Evolutionary conservation across 2,329 filamentous ascomycete genomes (phyloP), one percentile per base, ranked within the genome.

Genomic region (Chaetomiaceae sp.): DNA sequence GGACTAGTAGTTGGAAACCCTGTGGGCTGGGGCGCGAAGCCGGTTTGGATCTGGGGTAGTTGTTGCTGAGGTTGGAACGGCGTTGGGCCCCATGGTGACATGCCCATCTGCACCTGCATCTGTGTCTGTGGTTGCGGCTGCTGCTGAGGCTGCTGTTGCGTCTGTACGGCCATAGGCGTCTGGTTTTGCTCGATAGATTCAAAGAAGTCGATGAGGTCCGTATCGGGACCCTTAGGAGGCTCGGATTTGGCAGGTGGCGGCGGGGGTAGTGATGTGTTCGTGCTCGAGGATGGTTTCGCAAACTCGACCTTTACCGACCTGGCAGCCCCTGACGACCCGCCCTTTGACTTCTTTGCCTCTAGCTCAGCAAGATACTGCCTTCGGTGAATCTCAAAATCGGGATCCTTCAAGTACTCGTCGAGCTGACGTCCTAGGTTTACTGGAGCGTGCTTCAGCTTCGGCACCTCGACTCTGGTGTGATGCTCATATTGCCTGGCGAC

Each of bases 401-500:
- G 84, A 63, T 99, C 93, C 56, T 91, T 85, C 40, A 99, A 74
- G 65, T 99, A 97, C 60, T 99, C 93, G 66, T 97, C 90, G 21
- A 99, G 77, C 50, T 95, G 89, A 21, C 85, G 85, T 14, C 89
- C 88, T 46, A 99, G 71, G 64, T 93, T 95, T 1, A 95, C 91
- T 1, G 93, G 95, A 5, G 93, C 93, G 66, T 99, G 93, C 72
- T 96, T 97, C 59, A 99, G 78, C 72, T 96, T 96, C 9, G 93
- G 93, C 7, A 99, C 95, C 64, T 96, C 89, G 34, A 99, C 80
- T 54, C 92, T 79, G 5, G 93, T 99, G 57, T 91, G 89, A 65
- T 91, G 86, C 70, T 97, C 90, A 65, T 92, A 93, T 65, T 93
- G 86, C 55, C 92, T 82, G 39, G 93, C 93, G 38, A 92, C 78